phyloP scores from a whole-genome alignment of 345 rosid species.

The Geranium rotundifolium region DNA sequence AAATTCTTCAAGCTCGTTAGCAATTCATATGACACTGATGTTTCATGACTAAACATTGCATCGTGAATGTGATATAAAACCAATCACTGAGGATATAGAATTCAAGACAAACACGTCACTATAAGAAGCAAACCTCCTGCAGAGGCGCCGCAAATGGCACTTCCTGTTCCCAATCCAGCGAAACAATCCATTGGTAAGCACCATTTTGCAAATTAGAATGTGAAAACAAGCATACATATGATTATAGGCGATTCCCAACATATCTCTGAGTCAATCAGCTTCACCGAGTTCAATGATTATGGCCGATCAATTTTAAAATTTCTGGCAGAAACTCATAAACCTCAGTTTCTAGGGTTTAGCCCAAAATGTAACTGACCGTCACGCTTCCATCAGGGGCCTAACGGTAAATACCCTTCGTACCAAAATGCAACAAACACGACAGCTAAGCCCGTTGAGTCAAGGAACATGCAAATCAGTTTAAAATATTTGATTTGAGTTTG shows the following conservation, averaged over 20 bases:
- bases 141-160: slow-evolving; percentile 42
- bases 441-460: no score
- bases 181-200: neutral
- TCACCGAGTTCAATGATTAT: neutral
- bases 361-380: neutral
- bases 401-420: no score
- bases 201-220: neutral
- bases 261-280: slow-evolving; percentile 25
- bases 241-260: no score
- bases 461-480: no score
- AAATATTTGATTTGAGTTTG: no score
- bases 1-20: neutral
- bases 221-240: neutral
- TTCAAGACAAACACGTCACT: neutral
- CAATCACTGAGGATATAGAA: neutral
- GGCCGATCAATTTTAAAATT: no score
- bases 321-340: neutral
- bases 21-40: neutral
- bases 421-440: no score
- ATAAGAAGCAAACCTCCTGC: slow-evolving; percentile 35
- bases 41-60: neutral
- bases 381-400: no score
- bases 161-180: slow-evolving; percentile 62
- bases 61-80: neutral
- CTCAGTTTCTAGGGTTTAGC: neutral